Evolutionary conservation across 345 rosid species (phyloP).

Genomic region (Rhizophora apiculata): DNA sequence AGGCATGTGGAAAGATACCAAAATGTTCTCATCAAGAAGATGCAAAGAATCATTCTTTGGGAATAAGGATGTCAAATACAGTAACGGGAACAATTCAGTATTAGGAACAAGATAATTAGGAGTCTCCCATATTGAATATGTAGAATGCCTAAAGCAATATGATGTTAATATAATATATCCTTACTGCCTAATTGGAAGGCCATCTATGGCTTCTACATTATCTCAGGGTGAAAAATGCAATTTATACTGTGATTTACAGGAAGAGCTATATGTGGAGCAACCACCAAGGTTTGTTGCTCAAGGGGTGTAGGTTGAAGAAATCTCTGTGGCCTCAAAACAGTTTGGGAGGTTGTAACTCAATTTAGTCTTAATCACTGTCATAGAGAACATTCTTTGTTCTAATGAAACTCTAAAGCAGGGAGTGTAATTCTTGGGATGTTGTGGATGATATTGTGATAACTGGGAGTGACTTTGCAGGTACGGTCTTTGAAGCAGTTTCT

Average conservation of each 20-base stretch:
- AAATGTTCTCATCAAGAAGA: too few relatives aligned
- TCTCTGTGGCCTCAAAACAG: neutral
- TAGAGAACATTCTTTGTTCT: neutral
- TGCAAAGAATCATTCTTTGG: too few relatives aligned
- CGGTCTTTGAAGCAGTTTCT: slow-evolving; percentile 25
- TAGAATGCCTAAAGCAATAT: too few relatives aligned
- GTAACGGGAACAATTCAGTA: neutral
- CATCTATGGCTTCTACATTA: too few relatives aligned
- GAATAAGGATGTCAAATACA: neutral
- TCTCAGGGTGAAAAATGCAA: too few relatives aligned
- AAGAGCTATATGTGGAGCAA: neutral
- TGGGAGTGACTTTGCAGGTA: slow-evolving; percentile 49
- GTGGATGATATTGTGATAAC: neutral
- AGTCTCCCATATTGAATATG: too few relatives aligned
- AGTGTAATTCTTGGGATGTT: neutral
- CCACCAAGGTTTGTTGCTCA: neutral
- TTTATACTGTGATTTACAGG: neutral
- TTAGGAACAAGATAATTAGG: neutral
- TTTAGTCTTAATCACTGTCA: neutral
- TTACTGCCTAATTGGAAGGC: too few relatives aligned
- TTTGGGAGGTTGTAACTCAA: neutral
- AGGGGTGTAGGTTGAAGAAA: neutral
- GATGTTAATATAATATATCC: too few relatives aligned
- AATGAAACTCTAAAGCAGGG: neutral
- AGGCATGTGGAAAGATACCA: too few relatives aligned